Conservation (phyloP, 1,284 basidiomycete species). For the Puccinia novopanici region DNA sequence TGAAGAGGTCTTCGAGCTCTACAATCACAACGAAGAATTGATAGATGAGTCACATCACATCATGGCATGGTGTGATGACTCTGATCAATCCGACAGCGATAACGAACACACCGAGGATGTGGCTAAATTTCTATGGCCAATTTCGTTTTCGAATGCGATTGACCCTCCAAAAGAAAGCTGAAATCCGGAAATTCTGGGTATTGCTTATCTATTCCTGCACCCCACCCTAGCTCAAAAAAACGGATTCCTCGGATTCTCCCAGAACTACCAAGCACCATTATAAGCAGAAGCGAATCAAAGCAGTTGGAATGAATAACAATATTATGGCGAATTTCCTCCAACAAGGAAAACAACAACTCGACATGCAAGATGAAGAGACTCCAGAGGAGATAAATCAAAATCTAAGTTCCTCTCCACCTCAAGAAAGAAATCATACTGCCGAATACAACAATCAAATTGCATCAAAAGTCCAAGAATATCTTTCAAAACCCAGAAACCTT, state of each 20-base stretch:
- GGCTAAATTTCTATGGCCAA: background rate
- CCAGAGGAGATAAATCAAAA: background rate
- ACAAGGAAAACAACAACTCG: background rate
- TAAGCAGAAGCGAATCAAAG: background rate
- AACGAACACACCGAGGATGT: background rate
- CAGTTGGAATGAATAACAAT: constrained; percentile 2
- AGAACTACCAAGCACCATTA: constrained; percentile 2
- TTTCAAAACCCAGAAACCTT: background rate
- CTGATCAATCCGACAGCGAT: background rate
- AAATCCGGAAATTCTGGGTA: background rate
- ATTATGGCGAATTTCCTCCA: constrained; percentile 5
- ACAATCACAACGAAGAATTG: background rate
- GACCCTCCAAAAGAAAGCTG: background rate
- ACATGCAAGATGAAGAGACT: background rate
- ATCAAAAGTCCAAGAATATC: background rate
- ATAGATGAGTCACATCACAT: background rate
- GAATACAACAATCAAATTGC: background rate
- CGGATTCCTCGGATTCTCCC: background rate
- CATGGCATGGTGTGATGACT: constrained; percentile 12
- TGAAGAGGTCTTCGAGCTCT: background rate
- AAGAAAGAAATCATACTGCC: too few relatives aligned
- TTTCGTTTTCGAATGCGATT: background rate
- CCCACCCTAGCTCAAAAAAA: background rate
- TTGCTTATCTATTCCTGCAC: background rate
- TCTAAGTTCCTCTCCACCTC: too few relatives aligned